Evolutionary conservation across 2,329 filamentous ascomycete species (phyloP).

Genomic region (Sphaerulina musiva): DNA sequence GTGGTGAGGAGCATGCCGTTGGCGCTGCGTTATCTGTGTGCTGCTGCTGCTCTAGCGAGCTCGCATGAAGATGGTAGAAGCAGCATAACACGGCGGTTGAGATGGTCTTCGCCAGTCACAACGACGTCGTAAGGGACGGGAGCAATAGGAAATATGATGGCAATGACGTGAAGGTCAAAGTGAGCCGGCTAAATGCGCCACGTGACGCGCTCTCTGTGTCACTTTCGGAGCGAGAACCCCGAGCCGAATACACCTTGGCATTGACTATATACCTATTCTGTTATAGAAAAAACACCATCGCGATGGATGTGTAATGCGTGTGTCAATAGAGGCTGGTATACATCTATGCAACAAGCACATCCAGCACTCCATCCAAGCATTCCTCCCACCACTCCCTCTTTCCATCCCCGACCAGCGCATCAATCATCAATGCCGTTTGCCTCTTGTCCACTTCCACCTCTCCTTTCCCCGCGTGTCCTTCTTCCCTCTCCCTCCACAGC

Average conservation of each 20-base stretch:
- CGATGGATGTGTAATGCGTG: neutral
- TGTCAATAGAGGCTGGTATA: neutral
- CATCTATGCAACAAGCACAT: conserved; percentile 14
- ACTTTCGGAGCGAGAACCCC: neutral
- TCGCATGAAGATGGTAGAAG: neutral
- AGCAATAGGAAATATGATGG: too few species aligned
- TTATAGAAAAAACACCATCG: too few species aligned
- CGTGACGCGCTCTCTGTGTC: neutral
- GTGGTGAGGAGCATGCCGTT: neutral
- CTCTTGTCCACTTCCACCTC: neutral
- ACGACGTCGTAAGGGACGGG: too few species aligned
- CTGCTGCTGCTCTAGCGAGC: neutral
- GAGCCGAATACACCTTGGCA: neutral
- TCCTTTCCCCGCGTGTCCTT: conserved; percentile 23
- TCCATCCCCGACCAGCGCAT: conserved; percentile 17
- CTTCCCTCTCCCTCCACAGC: conserved; percentile 42
- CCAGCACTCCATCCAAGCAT: conserved; percentile 18
- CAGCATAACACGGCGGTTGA: neutral
- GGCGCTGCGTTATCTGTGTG: neutral
- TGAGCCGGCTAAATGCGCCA: neutral
- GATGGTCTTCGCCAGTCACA: too few species aligned
- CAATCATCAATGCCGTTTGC: conserved; percentile 14
- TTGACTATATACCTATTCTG: too few species aligned
- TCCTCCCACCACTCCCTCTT: conserved; percentile 19
- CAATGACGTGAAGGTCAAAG: neutral